Evolutionary conservation across 2,329 filamentous ascomycete species (phyloP).

Genomic region (Hypoxylon sp.): DNA sequence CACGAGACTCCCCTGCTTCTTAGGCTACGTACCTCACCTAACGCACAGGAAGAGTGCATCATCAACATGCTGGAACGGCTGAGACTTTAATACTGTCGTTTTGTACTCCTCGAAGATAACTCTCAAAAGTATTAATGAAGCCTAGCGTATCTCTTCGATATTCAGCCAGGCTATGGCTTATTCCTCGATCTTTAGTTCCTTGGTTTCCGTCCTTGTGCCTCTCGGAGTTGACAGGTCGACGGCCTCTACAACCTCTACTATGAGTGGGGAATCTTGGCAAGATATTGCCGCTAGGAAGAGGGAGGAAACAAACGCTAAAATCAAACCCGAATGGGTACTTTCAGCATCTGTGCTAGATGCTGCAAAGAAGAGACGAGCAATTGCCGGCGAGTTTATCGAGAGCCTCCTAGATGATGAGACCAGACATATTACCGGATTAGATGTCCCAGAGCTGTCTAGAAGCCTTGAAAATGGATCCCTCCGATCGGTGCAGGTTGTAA

Average conservation of each 20-base stretch:
- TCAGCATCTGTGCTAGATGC: background rate
- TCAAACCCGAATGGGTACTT: conserved; percentile 18
- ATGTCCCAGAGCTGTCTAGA: background rate
- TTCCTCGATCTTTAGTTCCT: background rate
- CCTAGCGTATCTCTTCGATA: too few species aligned
- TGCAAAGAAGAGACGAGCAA: background rate
- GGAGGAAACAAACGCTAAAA: conserved; percentile 6
- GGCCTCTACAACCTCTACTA: background rate
- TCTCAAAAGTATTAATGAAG: too few species aligned
- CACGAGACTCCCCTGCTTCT: too few species aligned
- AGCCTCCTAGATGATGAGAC: conserved; percentile 10
- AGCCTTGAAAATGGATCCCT: background rate
- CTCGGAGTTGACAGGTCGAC: background rate
- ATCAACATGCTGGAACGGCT: too few species aligned
- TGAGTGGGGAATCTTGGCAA: background rate
- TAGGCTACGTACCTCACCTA: too few species aligned
- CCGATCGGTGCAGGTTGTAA: conserved; percentile 1
- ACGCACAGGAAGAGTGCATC: too few species aligned
- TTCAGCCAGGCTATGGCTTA: too few species aligned
- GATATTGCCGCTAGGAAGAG: conserved; percentile 3
- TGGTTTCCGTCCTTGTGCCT: background rate
- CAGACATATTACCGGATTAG: conserved; percentile 9
- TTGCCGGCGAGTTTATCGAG: conserved; percentile 17
- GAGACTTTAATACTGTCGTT: too few species aligned
- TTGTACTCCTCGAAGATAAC: too few species aligned